A percentile compares a stretch with the other conserved stretches of the same genome.
Evolutionary conservation across 2,329 filamentous ascomycete genomes (phyloP).

Genomic region (Ophiocordyceps robertsii): DNA sequence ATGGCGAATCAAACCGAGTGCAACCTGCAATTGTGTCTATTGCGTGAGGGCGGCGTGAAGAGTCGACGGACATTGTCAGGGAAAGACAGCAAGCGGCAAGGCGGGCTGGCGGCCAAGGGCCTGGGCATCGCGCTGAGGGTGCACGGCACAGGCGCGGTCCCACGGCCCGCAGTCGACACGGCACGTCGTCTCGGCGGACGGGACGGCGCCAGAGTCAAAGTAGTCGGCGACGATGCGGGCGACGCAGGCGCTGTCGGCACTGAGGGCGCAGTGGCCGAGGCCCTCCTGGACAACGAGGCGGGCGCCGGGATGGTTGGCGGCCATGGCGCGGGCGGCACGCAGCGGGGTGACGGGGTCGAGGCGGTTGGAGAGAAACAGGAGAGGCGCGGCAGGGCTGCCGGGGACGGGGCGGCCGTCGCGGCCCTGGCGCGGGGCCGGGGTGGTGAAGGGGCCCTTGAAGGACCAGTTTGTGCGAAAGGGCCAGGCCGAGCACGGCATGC

Average conservation of each 20-base stretch:
- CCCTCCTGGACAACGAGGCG: constrained; percentile 15
- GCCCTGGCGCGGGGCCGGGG: constrained; percentile 10
- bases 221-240: constrained; percentile 11
- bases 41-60: neutral
- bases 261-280: constrained; percentile 13
- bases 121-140: neutral
- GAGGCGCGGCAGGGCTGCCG: constrained; percentile 23
- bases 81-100: neutral
- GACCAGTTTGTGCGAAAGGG: constrained; percentile 22
- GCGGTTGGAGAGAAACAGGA: constrained; percentile 28
- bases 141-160: constrained; percentile 1
- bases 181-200: constrained; percentile 6
- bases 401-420: constrained; percentile 2
- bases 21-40: neutral
- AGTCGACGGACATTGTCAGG: neutral
- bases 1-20: neutral
- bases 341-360: constrained; percentile 34
- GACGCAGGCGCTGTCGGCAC: constrained; percentile 8
- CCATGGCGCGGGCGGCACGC: constrained; percentile 18
- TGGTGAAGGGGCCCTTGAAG: constrained; percentile 22
- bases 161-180: constrained; percentile 6
- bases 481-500: constrained; percentile 26
- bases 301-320: constrained; percentile 13
- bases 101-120: neutral
- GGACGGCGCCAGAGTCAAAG: constrained; percentile 15